Evolutionary conservation across 1,139 yeast genomes (phyloP).

Genomic region (Candida anutae): DNA sequence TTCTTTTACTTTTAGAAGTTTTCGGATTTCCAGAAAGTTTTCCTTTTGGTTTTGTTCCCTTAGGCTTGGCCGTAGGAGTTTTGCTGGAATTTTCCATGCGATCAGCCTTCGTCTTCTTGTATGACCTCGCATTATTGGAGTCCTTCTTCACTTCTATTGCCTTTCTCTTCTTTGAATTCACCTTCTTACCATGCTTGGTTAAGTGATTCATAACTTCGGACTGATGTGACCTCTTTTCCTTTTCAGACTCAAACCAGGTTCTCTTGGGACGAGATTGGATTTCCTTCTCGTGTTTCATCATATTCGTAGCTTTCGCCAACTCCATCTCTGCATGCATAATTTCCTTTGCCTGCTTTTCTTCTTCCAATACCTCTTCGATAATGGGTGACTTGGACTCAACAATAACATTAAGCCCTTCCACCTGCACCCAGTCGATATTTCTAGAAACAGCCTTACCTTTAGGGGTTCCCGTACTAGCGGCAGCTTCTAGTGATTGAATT

Average conservation of each 20-base stretch:
- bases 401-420: slow-evolving; percentile 57
- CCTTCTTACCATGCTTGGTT: slow-evolving; percentile 36
- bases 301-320: slow-evolving; percentile 72
- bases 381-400: slow-evolving; percentile 52
- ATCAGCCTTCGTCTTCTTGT: slow-evolving; percentile 66
- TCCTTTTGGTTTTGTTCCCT: slow-evolving; percentile 8
- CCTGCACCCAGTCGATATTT: slow-evolving; percentile 77
- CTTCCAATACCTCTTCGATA: slow-evolving; percentile 71
- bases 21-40: slow-evolving; percentile 12
- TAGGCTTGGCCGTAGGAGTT: slow-evolving; percentile 15
- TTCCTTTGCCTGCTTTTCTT: slow-evolving; percentile 86
- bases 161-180: slow-evolving; percentile 23
- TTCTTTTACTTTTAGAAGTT: slow-evolving; percentile 8
- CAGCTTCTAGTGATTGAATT: slow-evolving; percentile 47
- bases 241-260: slow-evolving; percentile 89
- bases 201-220: slow-evolving; percentile 40
- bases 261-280: slow-evolving; percentile 87
- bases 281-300: slow-evolving; percentile 73
- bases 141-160: slow-evolving; percentile 32
- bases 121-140: slow-evolving; percentile 38
- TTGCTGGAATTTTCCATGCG: slow-evolving; percentile 43
- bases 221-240: slow-evolving; percentile 39
- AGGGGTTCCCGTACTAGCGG: slow-evolving; percentile 30
- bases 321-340: slow-evolving; percentile 87
- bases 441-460: slow-evolving; percentile 67